phyloP scores from a whole-genome alignment of 805 yeast genomes.

The Ogataea henricii region DNA sequence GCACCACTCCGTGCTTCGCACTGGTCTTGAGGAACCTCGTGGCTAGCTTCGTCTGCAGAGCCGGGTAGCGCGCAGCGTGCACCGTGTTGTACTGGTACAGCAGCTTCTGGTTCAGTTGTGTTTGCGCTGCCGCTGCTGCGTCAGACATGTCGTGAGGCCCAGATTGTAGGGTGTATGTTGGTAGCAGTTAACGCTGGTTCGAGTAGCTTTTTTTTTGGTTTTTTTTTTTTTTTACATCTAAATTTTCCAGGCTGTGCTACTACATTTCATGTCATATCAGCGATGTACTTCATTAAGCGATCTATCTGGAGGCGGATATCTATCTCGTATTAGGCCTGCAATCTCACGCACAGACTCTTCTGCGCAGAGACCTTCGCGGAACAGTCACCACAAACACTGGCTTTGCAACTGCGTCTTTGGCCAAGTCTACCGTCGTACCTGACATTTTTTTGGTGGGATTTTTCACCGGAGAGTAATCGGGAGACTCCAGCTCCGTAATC shows the following conservation, averaged over 20 bases:
- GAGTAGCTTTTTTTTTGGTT: neutral
- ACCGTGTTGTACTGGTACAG: slow-evolving; percentile 22
- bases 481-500: slow-evolving; percentile 13
- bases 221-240: neutral
- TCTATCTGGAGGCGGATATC: no score
- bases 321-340: no score
- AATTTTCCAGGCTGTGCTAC: slow-evolving; percentile 2
- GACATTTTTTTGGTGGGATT: neutral
- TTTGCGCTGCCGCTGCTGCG: slow-evolving; percentile 7
- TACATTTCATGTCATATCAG: neutral
- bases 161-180: neutral
- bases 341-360: slow-evolving; percentile 6
- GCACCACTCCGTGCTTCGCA: slow-evolving; percentile 15
- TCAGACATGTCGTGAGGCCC: neutral
- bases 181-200: no score
- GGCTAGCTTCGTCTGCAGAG: slow-evolving; percentile 21
- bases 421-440: no score
- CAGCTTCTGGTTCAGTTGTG: slow-evolving; percentile 10
- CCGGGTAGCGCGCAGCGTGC: slow-evolving; percentile 16
- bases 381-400: neutral
- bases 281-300: slow-evolving; percentile 1
- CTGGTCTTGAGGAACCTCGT: slow-evolving; percentile 16
- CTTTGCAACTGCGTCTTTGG: neutral
- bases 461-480: slow-evolving; percentile 17
- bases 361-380: slow-evolving; percentile 1